These are phyloP conservation scores for Debaryomyces coudertii DNA, from an alignment of 1,139 yeast species.

Conservation along the genomic window DNA sequence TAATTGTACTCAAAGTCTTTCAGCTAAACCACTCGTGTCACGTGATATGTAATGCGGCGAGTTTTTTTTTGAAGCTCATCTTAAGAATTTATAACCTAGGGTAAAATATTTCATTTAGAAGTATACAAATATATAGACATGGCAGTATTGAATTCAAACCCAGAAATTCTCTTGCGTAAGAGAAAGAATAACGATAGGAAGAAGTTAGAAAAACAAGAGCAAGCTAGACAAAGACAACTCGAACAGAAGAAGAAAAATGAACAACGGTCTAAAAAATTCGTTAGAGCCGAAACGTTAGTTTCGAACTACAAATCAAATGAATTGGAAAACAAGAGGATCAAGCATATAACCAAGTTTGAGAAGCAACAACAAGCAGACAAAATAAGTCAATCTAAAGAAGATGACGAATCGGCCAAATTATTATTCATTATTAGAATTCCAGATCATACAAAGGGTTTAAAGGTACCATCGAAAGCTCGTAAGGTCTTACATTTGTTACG, in stretches of 20 bases:
- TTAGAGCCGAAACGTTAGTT: conserved; percentile 74
- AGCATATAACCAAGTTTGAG: conserved; percentile 59
- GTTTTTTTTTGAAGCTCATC: conserved; percentile 12
- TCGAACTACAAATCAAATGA: conserved; percentile 64
- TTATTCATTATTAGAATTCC: conserved; percentile 71
- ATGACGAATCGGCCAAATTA: conserved; percentile 41
- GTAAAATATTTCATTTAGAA: background rate
- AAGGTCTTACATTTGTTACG: conserved; percentile 62
- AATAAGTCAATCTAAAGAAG: conserved; percentile 19
- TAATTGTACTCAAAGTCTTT: too few relatives aligned
- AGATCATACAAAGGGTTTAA: conserved; percentile 55
- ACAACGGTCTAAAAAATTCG: conserved; percentile 50
- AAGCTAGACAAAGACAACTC: conserved; percentile 33
- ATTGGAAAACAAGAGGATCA: conserved; percentile 68
- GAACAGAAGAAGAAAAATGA: conserved; percentile 43
- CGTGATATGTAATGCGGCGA: conserved; percentile 3
- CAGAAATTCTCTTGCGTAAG: conserved; percentile 74
- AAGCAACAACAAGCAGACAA: conserved; percentile 19
- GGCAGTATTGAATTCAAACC: conserved; percentile 67
- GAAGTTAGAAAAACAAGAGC: conserved; percentile 65
- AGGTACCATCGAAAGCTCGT: conserved; percentile 66
- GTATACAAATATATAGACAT: conserved; percentile 20
- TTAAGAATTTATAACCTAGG: background rate
- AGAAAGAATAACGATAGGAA: conserved; percentile 76
- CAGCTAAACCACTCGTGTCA: too few relatives aligned